Conservation (phyloP, 768 basidiomycete species). For the Pholiota microspora region DNA sequence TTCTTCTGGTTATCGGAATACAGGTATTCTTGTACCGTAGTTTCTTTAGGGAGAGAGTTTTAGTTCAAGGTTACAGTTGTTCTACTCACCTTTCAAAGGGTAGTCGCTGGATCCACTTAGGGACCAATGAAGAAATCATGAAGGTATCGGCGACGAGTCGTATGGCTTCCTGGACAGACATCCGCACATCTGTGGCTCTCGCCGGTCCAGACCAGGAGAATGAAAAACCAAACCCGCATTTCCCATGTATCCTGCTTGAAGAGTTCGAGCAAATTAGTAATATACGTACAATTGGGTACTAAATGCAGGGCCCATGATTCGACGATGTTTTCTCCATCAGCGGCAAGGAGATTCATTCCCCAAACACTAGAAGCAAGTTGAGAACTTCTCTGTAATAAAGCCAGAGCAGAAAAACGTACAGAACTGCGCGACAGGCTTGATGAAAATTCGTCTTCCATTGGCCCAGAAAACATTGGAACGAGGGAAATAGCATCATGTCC, state of each 20-base stretch:
- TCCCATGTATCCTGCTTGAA: slow-evolving; percentile 42
- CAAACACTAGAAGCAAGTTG: background rate
- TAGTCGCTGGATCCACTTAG: slow-evolving; percentile 37
- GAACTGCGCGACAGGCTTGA: slow-evolving; percentile 33
- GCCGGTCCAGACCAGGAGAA: slow-evolving; percentile 41
- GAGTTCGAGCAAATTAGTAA: slow-evolving; percentile 18
- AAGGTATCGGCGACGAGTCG: slow-evolving; percentile 29
- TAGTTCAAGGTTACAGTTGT: too few species aligned
- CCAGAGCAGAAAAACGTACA: background rate
- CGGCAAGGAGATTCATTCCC: slow-evolving; percentile 45
- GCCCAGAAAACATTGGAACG: slow-evolving; percentile 37
- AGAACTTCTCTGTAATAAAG: background rate
- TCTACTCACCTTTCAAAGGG: slow-evolving; percentile 28
- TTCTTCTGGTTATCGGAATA: slow-evolving; percentile 46
- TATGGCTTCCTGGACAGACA: slow-evolving; percentile 30
- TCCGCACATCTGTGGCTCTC: slow-evolving; percentile 30
- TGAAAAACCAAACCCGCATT: slow-evolving; percentile 45
- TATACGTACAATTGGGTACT: slow-evolving; percentile 33
- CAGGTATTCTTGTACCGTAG: slow-evolving; percentile 6
- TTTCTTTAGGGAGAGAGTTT: background rate
- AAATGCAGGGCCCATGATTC: slow-evolving; percentile 45
- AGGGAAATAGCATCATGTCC: slow-evolving; percentile 38
- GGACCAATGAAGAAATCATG: slow-evolving; percentile 25
- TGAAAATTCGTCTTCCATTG: slow-evolving; percentile 35
- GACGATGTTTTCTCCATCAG: slow-evolving; percentile 45